Evolutionary conservation across 129 eudicot genomes (phyloP).

Genomic region (Centella asiatica): DNA sequence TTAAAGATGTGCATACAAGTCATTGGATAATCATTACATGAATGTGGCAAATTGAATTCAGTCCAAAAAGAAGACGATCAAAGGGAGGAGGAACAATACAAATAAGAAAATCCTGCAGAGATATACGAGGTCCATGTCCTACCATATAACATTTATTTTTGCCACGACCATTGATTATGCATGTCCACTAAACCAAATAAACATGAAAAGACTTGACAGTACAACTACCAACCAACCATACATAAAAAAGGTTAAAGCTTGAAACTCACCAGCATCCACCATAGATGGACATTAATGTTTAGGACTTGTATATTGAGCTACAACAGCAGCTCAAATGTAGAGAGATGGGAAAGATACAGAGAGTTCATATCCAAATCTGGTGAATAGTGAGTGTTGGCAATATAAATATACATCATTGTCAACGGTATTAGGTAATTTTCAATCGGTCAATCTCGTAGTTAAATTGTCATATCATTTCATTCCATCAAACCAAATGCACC

Average conservation of each 20-base stretch:
- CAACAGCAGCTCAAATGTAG: background rate
- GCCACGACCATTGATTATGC: no score
- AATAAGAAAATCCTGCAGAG: background rate
- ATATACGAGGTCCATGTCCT: background rate
- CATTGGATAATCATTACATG: background rate
- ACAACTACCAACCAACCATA: background rate
- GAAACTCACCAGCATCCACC: background rate
- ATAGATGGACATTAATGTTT: background rate
- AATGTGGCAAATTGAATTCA: background rate
- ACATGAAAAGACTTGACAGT: background rate
- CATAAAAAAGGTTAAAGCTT: background rate
- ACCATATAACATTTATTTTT: no score
- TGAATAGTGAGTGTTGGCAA: no score
- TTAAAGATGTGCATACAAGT: background rate
- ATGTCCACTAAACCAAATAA: no score
- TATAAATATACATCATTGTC: no score
- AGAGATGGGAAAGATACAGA: no score
- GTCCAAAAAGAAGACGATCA: slow-evolving; percentile 6
- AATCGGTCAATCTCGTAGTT: no score
- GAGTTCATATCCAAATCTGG: no score
- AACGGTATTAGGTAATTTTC: no score
- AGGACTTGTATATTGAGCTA: background rate
- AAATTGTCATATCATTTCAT: no score
- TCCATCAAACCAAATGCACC: no score
- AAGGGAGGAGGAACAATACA: background rate